A percentile compares a stretch with the other conserved stretches of the same genome.
phyloP scores from a whole-genome alignment of 139 green algal species.

The Chara braunii region DNA sequence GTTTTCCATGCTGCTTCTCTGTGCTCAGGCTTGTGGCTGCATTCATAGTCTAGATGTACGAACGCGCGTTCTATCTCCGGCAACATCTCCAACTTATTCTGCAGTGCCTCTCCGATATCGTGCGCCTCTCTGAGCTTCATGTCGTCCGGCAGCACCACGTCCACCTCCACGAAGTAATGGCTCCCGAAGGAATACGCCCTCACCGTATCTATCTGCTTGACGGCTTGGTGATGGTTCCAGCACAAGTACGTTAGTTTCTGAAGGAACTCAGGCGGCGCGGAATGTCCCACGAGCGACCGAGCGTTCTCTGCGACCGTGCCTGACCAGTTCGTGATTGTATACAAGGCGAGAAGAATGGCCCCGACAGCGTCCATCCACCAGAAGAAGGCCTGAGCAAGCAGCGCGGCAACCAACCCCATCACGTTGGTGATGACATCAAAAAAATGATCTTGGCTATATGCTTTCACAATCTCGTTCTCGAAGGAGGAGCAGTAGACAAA shows the following conservation, averaged over 20 bases:
- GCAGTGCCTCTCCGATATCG: constrained; percentile 47
- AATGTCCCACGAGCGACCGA: constrained; percentile 42
- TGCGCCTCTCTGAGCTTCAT: constrained; percentile 47
- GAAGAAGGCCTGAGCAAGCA: constrained; percentile 41
- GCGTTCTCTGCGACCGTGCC: constrained; percentile 48
- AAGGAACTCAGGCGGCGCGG: constrained; percentile 41
- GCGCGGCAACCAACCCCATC: constrained; percentile 40
- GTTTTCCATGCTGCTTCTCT: too few relatives aligned
- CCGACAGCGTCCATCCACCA: constrained; percentile 47
- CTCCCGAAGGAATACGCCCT: constrained; percentile 52
- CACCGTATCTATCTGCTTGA: constrained; percentile 55
- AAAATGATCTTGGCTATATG: constrained; percentile 55
- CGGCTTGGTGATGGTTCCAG: constrained; percentile 46
- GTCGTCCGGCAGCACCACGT: constrained; percentile 48
- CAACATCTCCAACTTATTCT: constrained; percentile 51
- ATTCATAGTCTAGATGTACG: constrained; percentile 54
- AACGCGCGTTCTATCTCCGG: constrained; percentile 52
- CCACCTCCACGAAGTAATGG: constrained; percentile 52
- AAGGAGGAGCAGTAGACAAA: constrained; percentile 43
- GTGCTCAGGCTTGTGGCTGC: constrained; percentile 50
- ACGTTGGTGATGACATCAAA: constrained; percentile 58
- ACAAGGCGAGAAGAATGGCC: constrained; percentile 49
- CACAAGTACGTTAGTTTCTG: constrained; percentile 50
- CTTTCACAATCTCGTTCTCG: constrained; percentile 38
- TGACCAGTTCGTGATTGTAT: constrained; percentile 50